Evolutionary conservation across 108 stramenopile species (phyloP).

Genomic region (Cyclostephanos invisitatus): DNA sequence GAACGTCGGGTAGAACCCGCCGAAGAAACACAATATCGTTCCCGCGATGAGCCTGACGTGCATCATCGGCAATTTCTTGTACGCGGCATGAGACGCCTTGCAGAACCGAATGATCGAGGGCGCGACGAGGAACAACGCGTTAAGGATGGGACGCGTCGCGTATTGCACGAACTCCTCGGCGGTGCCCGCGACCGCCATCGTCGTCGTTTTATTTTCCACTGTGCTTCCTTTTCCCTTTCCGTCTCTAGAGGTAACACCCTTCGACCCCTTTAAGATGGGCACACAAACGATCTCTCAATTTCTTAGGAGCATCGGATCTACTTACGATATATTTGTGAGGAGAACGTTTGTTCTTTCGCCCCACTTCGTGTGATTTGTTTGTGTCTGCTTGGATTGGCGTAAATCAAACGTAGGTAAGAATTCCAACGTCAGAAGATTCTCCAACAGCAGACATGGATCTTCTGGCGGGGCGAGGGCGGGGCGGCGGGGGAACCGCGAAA

Average conservation of each 20-base stretch:
- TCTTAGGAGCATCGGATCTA: no score
- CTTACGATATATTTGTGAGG: no score
- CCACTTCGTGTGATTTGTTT: no score
- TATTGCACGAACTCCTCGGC: constrained; percentile 32
- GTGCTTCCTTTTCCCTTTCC: neutral
- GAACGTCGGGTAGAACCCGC: constrained; percentile 87
- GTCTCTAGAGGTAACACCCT: neutral
- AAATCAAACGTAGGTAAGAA: no score
- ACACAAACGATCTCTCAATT: no score
- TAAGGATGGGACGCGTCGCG: constrained; percentile 49
- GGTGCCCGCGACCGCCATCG: constrained; percentile 11
- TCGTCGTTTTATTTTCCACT: neutral
- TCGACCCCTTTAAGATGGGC: no score
- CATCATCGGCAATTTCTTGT: constrained; percentile 59
- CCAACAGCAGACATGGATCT: no score
- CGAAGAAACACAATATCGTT: constrained; percentile 93
- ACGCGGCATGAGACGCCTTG: constrained; percentile 28
- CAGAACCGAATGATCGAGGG: constrained; percentile 45
- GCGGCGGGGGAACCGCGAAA: no score
- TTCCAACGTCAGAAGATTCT: no score
- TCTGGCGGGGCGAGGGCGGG: no score
- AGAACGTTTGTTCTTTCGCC: no score
- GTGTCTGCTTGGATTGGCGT: no score
- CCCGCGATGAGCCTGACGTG: constrained; percentile 68
- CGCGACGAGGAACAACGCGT: constrained; percentile 29